phyloP scores from a whole-genome alignment of 1,284 basidiomycete genomes.

The Leccinum insolens region DNA sequence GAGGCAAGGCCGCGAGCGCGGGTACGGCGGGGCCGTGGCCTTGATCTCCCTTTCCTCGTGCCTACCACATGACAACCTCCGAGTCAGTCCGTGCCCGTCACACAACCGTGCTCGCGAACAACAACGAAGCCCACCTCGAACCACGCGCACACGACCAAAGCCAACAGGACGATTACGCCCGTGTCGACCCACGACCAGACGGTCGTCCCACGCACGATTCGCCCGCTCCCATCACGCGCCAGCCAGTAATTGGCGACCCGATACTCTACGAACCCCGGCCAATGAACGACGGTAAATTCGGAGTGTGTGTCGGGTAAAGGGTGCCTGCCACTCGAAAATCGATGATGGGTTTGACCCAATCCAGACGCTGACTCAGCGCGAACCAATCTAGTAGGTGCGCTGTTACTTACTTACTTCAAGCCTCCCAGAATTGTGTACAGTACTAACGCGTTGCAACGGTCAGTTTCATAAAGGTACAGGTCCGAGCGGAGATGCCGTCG shows the following conservation, averaged over 20 bases:
- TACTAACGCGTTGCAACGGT: too few species aligned
- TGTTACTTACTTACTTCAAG: too few species aligned
- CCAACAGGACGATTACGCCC: not conserved
- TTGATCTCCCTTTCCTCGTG: not conserved
- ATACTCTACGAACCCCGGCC: slow-evolving; percentile 49
- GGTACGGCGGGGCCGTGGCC: not conserved
- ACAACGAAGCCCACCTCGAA: not conserved
- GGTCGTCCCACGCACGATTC: slow-evolving; percentile 32
- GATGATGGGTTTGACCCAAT: too few species aligned
- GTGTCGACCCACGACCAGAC: slow-evolving; percentile 36
- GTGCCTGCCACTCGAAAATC: too few species aligned
- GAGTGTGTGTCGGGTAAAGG: not conserved
- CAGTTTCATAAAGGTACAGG: too few species aligned
- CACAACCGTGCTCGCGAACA: not conserved
- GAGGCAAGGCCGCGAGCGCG: not conserved
- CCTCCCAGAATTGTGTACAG: too few species aligned
- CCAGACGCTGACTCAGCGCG: too few species aligned
- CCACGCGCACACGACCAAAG: not conserved
- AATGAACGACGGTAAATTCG: slow-evolving; percentile 23
- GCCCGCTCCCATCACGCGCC: slow-evolving; percentile 43
- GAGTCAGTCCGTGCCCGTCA: not conserved
- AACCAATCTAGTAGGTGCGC: too few species aligned
- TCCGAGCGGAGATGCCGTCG: too few species aligned
- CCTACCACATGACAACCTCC: not conserved
- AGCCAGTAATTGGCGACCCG: slow-evolving; percentile 52